phyloP scores from a whole-genome alignment of 805 yeast species.

The Wickerhamiella lipophila region DNA sequence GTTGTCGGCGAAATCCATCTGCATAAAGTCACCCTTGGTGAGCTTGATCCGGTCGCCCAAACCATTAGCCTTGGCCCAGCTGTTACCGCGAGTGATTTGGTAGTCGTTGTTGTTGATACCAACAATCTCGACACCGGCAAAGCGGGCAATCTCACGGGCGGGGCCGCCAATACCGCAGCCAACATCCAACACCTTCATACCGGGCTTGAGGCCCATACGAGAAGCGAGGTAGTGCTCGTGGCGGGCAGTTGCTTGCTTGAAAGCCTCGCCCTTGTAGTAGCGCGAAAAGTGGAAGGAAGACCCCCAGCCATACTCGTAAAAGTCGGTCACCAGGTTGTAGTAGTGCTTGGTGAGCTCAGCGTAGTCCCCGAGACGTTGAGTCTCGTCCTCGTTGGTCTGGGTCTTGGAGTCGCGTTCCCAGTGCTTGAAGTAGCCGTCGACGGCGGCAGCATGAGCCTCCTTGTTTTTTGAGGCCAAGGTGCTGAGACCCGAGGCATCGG shows the following conservation, averaged over 20 bases:
- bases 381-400: constrained; percentile 46
- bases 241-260: constrained; percentile 81
- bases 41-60: constrained; percentile 64
- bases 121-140: constrained; percentile 73
- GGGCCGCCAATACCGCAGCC: constrained; percentile 99
- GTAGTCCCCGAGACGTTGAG: constrained; percentile 63
- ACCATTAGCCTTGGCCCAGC: constrained; percentile 54
- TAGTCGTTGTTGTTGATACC: constrained; percentile 96
- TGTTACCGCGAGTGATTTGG: constrained; percentile 78
- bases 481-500: constrained; percentile 52
- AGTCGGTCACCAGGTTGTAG: constrained; percentile 93
- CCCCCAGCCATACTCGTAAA: constrained; percentile 99
- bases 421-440: constrained; percentile 83
- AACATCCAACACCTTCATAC: constrained; percentile 85
- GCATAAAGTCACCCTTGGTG: constrained; percentile 98
- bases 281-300: constrained; percentile 94
- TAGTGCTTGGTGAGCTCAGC: constrained; percentile 86
- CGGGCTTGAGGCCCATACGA: constrained; percentile 65
- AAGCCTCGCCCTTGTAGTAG: constrained; percentile 85
- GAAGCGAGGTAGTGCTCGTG: constrained; percentile 92
- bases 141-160: constrained; percentile 87
- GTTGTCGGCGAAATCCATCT: constrained; percentile 87
- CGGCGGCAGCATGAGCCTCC: constrained; percentile 70
- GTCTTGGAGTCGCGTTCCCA: constrained; percentile 74
- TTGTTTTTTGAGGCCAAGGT: constrained; percentile 71